These are phyloP conservation scores for Metschnikowia sp. DNA, from an alignment of 805 yeast species.

Conservation along the genomic window DNA sequence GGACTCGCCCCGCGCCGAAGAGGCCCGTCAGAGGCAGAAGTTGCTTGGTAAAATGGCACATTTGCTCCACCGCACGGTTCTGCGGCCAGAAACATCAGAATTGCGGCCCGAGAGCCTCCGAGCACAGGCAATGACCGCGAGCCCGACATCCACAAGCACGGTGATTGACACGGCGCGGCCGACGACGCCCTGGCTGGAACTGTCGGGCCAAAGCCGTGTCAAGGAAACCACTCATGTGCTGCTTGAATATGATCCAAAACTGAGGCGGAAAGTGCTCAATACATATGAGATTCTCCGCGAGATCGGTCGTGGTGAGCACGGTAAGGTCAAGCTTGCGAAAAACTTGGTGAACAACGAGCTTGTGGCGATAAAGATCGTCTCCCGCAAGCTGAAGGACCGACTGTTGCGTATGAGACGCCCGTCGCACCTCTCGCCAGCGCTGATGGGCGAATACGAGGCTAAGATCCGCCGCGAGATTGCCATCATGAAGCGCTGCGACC, in stretches of 20 bases:
- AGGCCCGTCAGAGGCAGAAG: conserved; percentile 20
- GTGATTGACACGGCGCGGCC: not conserved
- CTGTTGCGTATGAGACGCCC: conserved; percentile 32
- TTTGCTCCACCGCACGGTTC: conserved; percentile 20
- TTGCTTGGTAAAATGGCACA: conserved; percentile 33
- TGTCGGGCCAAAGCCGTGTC: conserved; percentile 4
- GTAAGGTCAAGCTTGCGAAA: conserved; percentile 90
- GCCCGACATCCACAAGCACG: conserved; percentile 1
- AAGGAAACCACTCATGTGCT: conserved; percentile 80
- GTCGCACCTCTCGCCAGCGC: conserved; percentile 21
- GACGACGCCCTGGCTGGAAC: conserved; percentile 4
- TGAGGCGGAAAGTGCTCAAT: conserved; percentile 76
- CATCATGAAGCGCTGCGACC: conserved; percentile 47
- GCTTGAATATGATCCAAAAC: conserved; percentile 85
- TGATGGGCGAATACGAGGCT: conserved; percentile 29
- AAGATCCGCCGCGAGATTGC: conserved; percentile 42
- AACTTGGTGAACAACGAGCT: conserved; percentile 59
- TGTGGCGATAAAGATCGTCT: conserved; percentile 93
- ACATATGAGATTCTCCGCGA: conserved; percentile 85
- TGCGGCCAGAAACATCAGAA: not conserved
- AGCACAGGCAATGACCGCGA: not conserved
- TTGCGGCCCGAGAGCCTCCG: not conserved
- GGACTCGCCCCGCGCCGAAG: conserved; percentile 5
- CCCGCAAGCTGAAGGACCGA: conserved; percentile 51
- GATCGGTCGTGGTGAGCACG: conserved; percentile 96